Evolutionary conservation across 768 basidiomycete genomes (phyloP).

Genomic region (Mycena floridula): DNA sequence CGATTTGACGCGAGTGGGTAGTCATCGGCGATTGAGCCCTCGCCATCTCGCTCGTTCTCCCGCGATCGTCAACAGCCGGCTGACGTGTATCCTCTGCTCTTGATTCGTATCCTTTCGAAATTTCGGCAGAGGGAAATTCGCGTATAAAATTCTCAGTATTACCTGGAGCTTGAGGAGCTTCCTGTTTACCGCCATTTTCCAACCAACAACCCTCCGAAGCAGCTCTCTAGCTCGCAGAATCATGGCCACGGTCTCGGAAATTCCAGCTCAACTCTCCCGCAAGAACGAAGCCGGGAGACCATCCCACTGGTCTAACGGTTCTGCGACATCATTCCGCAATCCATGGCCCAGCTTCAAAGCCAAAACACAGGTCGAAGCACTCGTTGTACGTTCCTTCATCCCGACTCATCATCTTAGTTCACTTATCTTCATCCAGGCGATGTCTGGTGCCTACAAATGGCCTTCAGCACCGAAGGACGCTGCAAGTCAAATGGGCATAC

Average conservation of each 20-base stretch:
- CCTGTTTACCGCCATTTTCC: too few species aligned
- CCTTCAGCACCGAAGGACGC: slow-evolving; percentile 9
- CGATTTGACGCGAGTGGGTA: too few species aligned
- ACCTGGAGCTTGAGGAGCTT: too few species aligned
- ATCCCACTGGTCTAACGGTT: not conserved
- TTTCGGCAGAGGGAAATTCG: too few species aligned
- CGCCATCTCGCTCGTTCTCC: too few species aligned
- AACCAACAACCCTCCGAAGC: too few species aligned
- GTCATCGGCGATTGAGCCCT: too few species aligned
- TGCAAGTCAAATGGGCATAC: slow-evolving; percentile 20
- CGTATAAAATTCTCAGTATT: too few species aligned
- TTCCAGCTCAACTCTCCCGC: not conserved
- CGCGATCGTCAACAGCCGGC: too few species aligned
- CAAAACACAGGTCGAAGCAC: not conserved
- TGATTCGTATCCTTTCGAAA: too few species aligned
- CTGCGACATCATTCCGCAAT: slow-evolving; percentile 15
- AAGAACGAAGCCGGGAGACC: not conserved
- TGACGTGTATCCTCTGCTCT: too few species aligned
- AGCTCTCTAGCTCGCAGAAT: too few species aligned
- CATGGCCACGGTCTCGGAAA: slow-evolving; percentile 12
- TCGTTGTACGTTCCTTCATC: slow-evolving; percentile 7
- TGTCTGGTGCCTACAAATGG: not conserved
- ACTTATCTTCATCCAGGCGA: slow-evolving; percentile 1
- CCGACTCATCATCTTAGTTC: slow-evolving; percentile 1
- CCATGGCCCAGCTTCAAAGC: slow-evolving; percentile 21